A percentile compares a stretch with the other conserved stretches of the same genome.
These are phyloP conservation scores for Parachaetomium inaequale DNA, from an alignment of 495 filamentous ascomycete genomes.

Conservation along the genomic window DNA sequence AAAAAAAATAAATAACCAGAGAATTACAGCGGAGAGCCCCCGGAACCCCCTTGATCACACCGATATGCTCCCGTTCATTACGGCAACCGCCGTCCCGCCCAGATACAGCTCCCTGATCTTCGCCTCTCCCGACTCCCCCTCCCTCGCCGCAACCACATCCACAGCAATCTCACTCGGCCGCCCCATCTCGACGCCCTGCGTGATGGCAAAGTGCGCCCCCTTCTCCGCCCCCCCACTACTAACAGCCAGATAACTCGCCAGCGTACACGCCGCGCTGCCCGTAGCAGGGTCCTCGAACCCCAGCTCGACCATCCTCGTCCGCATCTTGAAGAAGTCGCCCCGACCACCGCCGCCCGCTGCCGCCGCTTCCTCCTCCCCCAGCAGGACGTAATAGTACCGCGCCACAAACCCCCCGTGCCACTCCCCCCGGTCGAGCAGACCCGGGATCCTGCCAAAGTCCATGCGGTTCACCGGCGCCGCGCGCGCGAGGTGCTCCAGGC, in stretches of 20 bases:
- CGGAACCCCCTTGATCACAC: conserved; percentile 11
- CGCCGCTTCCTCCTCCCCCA: conserved; percentile 23
- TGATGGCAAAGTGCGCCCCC: conserved; percentile 48
- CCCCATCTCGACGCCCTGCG: conserved; percentile 79
- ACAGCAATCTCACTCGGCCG: conserved; percentile 55
- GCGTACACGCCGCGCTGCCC: conserved; percentile 57
- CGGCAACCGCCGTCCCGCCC: conserved; percentile 55
- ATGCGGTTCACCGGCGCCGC: conserved; percentile 28
- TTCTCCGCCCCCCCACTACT: conserved; percentile 29
- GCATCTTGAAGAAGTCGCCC: conserved; percentile 14
- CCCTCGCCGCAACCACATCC: conserved; percentile 35
- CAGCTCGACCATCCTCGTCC: conserved; percentile 53
- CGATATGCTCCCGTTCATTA: conserved; percentile 50
- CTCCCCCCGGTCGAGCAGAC: conserved; percentile 51
- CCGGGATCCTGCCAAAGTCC: conserved; percentile 28
- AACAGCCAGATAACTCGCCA: conserved; percentile 50
- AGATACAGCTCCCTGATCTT: conserved; percentile 50
- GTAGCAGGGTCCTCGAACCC: conserved; percentile 67
- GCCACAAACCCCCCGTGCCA: conserved; percentile 54
- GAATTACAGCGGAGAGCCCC: no score
- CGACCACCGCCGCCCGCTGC: background rate
- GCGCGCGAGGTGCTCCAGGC: conserved; percentile 41
- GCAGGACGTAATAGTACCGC: conserved; percentile 54
- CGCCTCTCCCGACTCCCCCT: conserved; percentile 37
- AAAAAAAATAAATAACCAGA: no score